Evolutionary conservation across 257 asterid genomes (phyloP).

Genomic region (Ligustrum vulgare): DNA sequence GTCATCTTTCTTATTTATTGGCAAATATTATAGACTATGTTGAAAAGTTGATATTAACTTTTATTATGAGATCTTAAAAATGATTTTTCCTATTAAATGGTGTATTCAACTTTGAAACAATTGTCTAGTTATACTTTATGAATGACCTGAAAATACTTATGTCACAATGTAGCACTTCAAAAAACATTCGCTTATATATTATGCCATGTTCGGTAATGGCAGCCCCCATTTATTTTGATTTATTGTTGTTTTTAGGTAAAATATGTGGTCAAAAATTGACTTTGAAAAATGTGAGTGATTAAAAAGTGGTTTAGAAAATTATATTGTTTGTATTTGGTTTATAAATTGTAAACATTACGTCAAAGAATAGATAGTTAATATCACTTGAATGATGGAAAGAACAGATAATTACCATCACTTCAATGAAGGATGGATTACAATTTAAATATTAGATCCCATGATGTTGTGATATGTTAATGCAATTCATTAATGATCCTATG

Average conservation of each 20-base stretch:
- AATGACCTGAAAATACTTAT: neutral
- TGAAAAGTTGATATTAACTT: neutral
- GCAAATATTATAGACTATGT: neutral
- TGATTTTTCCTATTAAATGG: neutral
- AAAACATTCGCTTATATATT: neutral
- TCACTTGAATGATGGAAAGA: too few species aligned
- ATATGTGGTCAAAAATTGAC: too few species aligned
- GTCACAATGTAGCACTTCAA: neutral
- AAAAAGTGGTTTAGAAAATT: too few species aligned
- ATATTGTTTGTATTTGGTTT: too few species aligned
- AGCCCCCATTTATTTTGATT: too few species aligned
- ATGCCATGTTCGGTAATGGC: too few species aligned
- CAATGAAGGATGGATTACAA: neutral
- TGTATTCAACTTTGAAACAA: neutral
- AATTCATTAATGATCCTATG: neutral
- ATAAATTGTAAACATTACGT: too few species aligned
- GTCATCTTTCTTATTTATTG: neutral
- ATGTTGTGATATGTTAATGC: neutral
- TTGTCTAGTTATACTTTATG: neutral
- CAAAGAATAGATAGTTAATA: too few species aligned
- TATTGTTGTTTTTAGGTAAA: too few species aligned
- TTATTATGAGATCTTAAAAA: neutral
- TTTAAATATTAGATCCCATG: too few species aligned
- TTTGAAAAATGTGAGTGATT: too few species aligned
- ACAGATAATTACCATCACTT: neutral